These are phyloP conservation scores for Capronia coronata DNA, from an alignment of 2,329 filamentous ascomycete species.

Conservation along the genomic window DNA sequence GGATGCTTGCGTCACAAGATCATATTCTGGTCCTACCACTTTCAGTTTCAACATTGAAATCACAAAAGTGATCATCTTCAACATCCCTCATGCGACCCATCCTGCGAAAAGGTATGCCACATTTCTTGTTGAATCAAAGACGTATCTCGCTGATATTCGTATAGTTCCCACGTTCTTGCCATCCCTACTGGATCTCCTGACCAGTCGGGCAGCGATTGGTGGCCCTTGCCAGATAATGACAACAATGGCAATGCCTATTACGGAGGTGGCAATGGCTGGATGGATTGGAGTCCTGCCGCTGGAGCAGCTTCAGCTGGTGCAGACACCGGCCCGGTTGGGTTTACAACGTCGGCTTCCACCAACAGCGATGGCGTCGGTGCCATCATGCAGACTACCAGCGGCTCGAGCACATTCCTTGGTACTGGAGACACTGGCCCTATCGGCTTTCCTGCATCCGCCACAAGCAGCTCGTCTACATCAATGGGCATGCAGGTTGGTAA, in stretches of 20 bases:
- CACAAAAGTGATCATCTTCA: constrained; percentile 13
- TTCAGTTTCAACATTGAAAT: constrained; percentile 12
- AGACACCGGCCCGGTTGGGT: neutral
- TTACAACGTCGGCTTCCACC: neutral
- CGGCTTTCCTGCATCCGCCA: neutral
- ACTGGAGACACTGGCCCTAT: neutral
- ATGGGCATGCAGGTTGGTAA: too few relatives aligned
- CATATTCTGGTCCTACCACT: constrained; percentile 7
- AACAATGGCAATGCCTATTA: constrained; percentile 3
- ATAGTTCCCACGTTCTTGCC: neutral
- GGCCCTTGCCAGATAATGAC: constrained; percentile 10
- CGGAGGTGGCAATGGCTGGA: constrained; percentile 6
- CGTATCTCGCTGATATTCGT: too few relatives aligned
- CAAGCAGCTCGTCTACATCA: constrained; percentile 1
- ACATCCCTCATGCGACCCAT: constrained; percentile 3
- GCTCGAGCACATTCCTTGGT: too few relatives aligned
- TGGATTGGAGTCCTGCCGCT: constrained; percentile 6
- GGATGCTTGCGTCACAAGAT: constrained; percentile 16
- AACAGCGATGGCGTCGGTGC: too few relatives aligned
- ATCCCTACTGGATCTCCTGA: neutral
- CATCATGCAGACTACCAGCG: too few relatives aligned
- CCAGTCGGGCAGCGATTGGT: constrained; percentile 1
- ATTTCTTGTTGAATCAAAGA: too few relatives aligned
- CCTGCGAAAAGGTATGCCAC: constrained; percentile 7
- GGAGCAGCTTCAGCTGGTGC: neutral